A percentile compares a stretch with the other conserved stretches of the same genome.
Conservation (phyloP, 495 filamentous ascomycete species). For the Filosporella fistucella region DNA sequence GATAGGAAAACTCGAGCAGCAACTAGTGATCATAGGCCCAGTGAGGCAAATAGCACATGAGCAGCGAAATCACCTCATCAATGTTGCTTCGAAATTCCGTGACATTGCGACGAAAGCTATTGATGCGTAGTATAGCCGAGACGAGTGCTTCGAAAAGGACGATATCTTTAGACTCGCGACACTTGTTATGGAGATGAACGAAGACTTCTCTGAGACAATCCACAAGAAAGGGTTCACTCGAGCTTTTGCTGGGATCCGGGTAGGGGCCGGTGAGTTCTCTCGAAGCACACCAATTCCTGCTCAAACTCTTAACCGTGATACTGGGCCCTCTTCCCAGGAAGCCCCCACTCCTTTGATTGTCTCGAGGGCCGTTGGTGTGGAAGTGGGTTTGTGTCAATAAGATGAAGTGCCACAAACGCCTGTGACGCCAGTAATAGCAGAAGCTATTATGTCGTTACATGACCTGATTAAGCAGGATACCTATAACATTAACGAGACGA, state of each 20-base stretch:
- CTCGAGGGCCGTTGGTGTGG: background rate
- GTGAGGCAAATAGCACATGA: slow-evolving; percentile 1
- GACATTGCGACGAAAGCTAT: background rate
- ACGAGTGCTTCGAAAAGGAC: slow-evolving; percentile 5
- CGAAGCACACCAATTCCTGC: background rate
- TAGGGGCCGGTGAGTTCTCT: background rate
- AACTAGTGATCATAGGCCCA: slow-evolving; percentile 1
- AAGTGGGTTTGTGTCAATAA: background rate
- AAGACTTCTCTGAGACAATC: slow-evolving; percentile 2
- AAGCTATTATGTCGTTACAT: slow-evolving; percentile 22
- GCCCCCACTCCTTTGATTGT: no score
- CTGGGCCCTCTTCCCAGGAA: no score
- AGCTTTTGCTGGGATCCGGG: background rate
- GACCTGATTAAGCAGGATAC: slow-evolving; percentile 28
- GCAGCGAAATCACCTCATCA: slow-evolving; percentile 6
- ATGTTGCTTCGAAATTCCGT: background rate
- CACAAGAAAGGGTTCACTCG: slow-evolving; percentile 1
- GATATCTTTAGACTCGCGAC: slow-evolving; percentile 1
- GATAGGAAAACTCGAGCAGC: background rate
- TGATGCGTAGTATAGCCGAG: background rate
- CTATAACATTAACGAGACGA: slow-evolving; percentile 19
- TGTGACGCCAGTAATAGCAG: slow-evolving; percentile 23
- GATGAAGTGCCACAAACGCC: slow-evolving; percentile 9
- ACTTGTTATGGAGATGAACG: slow-evolving; percentile 2
- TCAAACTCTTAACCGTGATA: no score